phyloP scores from a whole-genome alignment of 75 land plant genomes.

The Picea glauca region DNA sequence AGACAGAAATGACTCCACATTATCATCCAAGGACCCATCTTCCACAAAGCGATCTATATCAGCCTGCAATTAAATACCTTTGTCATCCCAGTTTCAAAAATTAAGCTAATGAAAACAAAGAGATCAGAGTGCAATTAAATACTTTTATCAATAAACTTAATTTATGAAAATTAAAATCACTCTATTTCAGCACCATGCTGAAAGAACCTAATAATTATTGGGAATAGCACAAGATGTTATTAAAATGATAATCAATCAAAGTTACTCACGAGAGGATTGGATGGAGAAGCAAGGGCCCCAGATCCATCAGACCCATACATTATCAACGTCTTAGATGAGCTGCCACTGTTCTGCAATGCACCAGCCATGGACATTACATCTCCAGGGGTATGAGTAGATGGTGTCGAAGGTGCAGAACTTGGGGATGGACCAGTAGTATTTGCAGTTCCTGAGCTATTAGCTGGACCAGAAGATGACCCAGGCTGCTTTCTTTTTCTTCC shows the following conservation, averaged over 20 bases:
- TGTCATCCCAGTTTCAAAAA: too few relatives aligned
- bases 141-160: too few relatives aligned
- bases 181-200: too few relatives aligned
- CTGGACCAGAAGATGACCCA: conserved; percentile 89
- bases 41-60: conserved; percentile 43
- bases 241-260: too few relatives aligned
- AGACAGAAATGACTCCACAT: conserved; percentile 92
- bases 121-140: too few relatives aligned
- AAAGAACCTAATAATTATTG: too few relatives aligned
- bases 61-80: conserved; percentile 36
- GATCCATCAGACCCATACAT: conserved; percentile 87
- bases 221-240: too few relatives aligned
- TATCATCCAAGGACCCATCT: conserved; percentile 83
- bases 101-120: too few relatives aligned
- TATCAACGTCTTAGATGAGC: conserved; percentile 81
- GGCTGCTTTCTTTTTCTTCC: conserved; percentile 88
- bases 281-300: conserved; percentile 62
- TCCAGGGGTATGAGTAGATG: conserved; percentile 97
- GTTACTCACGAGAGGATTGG: conserved; percentile 49
- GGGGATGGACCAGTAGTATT: conserved; percentile 90
- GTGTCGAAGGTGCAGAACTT: conserved; percentile 95
- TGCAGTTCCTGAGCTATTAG: conserved; percentile 98
- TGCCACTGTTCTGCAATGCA: conserved; percentile 70
- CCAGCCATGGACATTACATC: conserved; percentile 92
- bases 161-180: too few relatives aligned